These are phyloP conservation scores for Leishmania tropica DNA, from an alignment of 208 protist genomes.

Conservation along the genomic window DNA sequence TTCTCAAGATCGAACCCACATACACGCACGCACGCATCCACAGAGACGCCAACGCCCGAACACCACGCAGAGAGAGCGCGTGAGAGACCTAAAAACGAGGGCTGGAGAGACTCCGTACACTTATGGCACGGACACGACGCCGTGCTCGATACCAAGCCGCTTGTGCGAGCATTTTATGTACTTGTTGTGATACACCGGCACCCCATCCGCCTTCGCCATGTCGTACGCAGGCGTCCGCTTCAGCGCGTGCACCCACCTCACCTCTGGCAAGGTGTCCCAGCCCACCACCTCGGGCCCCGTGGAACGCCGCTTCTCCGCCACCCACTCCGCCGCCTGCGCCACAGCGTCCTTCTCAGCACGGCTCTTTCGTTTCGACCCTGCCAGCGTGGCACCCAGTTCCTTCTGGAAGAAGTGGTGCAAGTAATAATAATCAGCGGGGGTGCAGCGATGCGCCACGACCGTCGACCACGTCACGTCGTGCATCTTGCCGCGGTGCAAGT, in stretches of 20 bases:
- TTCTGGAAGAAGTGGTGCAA: conserved; percentile 19
- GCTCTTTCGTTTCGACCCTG: neutral
- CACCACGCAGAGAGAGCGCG: too few relatives aligned
- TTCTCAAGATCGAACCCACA: too few relatives aligned
- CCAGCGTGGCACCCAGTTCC: neutral
- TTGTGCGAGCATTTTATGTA: neutral
- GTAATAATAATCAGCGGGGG: conserved; percentile 10
- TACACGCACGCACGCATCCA: too few relatives aligned
- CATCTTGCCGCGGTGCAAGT: conserved; percentile 7
- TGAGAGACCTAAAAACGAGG: too few relatives aligned
- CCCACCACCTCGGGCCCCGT: conserved; percentile 4
- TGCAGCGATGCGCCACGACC: conserved; percentile 23
- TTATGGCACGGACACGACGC: too few relatives aligned
- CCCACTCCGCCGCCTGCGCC: conserved; percentile 4
- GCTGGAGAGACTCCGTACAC: too few relatives aligned
- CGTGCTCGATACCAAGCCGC: too few relatives aligned
- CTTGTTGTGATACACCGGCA: conserved; percentile 13
- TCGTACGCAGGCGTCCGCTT: neutral
- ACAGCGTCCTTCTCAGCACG: neutral
- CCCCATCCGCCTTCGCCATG: conserved; percentile 1
- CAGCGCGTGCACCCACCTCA: neutral
- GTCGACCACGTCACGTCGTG: conserved; percentile 19
- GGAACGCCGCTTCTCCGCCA: neutral
- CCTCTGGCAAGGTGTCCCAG: conserved; percentile 2
- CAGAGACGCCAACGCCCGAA: too few relatives aligned